Conservation (phyloP, 2,329 filamentous ascomycete genomes). For the Coniochaeta sp. region DNA sequence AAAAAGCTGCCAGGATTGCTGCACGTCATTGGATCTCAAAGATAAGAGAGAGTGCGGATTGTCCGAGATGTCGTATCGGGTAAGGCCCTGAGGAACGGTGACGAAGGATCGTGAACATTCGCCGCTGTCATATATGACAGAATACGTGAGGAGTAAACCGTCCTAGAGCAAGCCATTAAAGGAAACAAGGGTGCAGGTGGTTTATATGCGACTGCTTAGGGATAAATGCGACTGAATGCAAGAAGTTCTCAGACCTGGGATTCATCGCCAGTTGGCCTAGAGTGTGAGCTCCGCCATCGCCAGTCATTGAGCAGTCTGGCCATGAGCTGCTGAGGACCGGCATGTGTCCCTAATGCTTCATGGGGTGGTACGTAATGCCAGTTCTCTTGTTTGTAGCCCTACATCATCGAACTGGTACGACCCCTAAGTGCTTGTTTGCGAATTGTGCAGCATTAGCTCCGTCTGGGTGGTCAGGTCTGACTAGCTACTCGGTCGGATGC, state of each 20-base stretch:
- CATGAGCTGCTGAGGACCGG: background rate
- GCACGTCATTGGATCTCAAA: background rate
- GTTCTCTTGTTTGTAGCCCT: background rate
- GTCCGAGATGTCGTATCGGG: background rate
- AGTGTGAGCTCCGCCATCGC: background rate
- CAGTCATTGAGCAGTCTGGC: background rate
- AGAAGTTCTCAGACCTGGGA: background rate
- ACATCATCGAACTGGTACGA: background rate
- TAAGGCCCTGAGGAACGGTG: background rate
- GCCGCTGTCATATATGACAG: background rate
- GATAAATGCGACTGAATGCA: background rate
- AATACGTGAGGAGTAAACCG: background rate
- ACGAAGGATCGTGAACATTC: background rate
- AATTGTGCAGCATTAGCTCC: background rate
- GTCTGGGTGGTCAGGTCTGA: background rate
- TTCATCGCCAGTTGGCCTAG: background rate
- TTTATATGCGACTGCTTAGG: background rate
- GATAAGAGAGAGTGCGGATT: background rate
- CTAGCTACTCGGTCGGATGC: background rate
- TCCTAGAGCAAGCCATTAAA: background rate
- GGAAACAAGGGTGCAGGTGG: background rate
- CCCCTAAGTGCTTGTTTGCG: background rate
- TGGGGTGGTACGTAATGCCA: background rate
- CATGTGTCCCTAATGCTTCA: background rate
- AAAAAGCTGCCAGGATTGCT: background rate